These are phyloP conservation scores for Exutisphaerella laricina DNA, from an alignment of 2,329 filamentous ascomycete genomes.

Conservation along the genomic window DNA sequence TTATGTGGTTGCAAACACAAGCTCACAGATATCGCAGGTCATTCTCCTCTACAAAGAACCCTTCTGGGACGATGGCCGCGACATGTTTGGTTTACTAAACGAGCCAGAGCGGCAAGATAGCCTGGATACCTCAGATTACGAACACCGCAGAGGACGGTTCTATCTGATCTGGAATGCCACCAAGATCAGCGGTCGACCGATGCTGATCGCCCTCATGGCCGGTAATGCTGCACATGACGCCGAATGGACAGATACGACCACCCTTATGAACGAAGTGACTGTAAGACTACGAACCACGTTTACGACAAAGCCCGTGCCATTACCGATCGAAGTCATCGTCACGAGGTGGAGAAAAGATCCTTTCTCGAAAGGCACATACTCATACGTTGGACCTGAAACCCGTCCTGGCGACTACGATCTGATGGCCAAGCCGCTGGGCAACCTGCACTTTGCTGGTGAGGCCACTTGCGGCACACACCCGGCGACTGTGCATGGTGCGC, in stretches of 20 bases:
- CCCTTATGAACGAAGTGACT: slow-evolving; percentile 75
- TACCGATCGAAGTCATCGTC: slow-evolving; percentile 77
- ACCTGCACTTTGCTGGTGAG: slow-evolving; percentile 91
- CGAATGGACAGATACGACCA: slow-evolving; percentile 68
- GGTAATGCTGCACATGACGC: slow-evolving; percentile 88
- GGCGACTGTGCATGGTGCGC: slow-evolving; percentile 94
- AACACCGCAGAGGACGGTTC: slow-evolving; percentile 75
- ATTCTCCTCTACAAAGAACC: slow-evolving; percentile 80
- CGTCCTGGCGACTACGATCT: slow-evolving; percentile 82
- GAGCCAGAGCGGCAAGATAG: slow-evolving; percentile 65
- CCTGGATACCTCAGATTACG: slow-evolving; percentile 73
- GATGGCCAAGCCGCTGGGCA: slow-evolving; percentile 80
- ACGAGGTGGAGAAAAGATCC: slow-evolving; percentile 88
- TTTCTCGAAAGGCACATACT: slow-evolving; percentile 93
- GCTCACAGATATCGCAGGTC: slow-evolving; percentile 41
- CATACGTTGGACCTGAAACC: slow-evolving; percentile 80
- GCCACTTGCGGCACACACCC: slow-evolving; percentile 95
- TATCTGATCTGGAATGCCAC: slow-evolving; percentile 98
- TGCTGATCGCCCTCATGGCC: slow-evolving; percentile 88
- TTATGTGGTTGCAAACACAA: not conserved
- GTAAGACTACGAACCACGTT: slow-evolving; percentile 73
- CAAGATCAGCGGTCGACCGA: slow-evolving; percentile 77
- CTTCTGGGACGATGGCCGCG: slow-evolving; percentile 84
- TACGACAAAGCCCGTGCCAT: slow-evolving; percentile 55
- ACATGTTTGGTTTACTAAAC: slow-evolving; percentile 90